Evolutionary conservation across 352 stramenopile species (phyloP).

Genomic region (Phytopythium vexans): DNA sequence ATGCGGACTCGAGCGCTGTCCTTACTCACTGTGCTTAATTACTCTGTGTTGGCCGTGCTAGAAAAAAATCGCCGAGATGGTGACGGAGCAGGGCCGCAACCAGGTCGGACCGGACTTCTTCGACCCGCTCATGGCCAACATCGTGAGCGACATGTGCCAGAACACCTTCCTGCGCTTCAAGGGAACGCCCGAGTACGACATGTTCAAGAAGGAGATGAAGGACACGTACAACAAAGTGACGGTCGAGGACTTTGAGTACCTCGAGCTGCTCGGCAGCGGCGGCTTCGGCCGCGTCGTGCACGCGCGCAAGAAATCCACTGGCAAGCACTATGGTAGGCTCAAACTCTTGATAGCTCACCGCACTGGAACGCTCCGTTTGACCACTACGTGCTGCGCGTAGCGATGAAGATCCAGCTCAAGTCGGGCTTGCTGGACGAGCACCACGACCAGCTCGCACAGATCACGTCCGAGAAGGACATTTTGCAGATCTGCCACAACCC

Average conservation of each 20-base stretch:
- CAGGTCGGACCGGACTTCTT: slow-evolving; percentile 46
- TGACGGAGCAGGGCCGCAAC: slow-evolving; percentile 1
- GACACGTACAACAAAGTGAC: slow-evolving; percentile 88
- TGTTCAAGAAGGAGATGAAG: slow-evolving; percentile 76
- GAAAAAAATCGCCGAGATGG: slow-evolving; percentile 63
- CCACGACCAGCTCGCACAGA: slow-evolving; percentile 78
- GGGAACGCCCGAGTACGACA: slow-evolving; percentile 56
- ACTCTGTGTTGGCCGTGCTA: slow-evolving; percentile 14
- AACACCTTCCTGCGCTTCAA: slow-evolving; percentile 85
- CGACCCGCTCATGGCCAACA: slow-evolving; percentile 60
- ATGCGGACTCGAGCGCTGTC: neutral
- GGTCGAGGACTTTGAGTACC: slow-evolving; percentile 80
- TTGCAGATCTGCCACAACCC: slow-evolving; percentile 86
- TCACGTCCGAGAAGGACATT: slow-evolving; percentile 88
- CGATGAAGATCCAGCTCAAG: slow-evolving; percentile 93
- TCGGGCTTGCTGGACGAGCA: slow-evolving; percentile 83
- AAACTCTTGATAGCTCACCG: neutral
- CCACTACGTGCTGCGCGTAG: slow-evolving; percentile 13
- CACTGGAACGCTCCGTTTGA: neutral
- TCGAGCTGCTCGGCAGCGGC: slow-evolving; percentile 86
- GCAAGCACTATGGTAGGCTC: slow-evolving; percentile 82
- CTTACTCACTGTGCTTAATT: neutral
- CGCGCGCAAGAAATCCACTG: slow-evolving; percentile 86
- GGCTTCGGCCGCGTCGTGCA: slow-evolving; percentile 90
- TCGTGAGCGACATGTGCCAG: slow-evolving; percentile 73